phyloP scores from a whole-genome alignment of 2,329 filamentous ascomycete genomes.

The Stachybotrys elegans region DNA sequence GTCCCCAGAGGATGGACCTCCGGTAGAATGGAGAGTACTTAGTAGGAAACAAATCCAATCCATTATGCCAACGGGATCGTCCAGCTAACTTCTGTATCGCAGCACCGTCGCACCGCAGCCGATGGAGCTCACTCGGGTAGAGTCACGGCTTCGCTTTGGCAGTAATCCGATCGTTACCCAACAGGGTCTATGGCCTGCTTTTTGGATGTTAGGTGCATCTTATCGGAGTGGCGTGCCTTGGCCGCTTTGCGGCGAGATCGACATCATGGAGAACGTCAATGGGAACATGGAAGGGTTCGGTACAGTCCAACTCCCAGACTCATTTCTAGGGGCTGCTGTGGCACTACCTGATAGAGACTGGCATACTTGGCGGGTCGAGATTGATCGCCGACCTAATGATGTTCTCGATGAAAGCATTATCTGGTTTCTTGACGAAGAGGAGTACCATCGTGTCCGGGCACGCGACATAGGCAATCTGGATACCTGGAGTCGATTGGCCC shows the following conservation, averaged over 20 bases:
- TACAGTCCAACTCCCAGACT: not conserved
- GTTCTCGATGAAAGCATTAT: slow-evolving; percentile 36
- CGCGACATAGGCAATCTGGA: not conserved
- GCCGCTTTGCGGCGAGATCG: not conserved
- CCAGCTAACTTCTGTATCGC: not conserved
- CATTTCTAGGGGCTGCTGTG: slow-evolving; percentile 11
- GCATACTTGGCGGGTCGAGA: slow-evolving; percentile 36
- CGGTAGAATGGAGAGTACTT: slow-evolving; percentile 40
- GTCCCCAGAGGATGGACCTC: slow-evolving; percentile 39
- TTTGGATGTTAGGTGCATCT: not conserved
- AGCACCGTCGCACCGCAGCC: not conserved
- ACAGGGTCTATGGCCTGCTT: not conserved
- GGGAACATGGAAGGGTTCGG: not conserved
- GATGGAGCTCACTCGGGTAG: not conserved
- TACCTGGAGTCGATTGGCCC: not conserved
- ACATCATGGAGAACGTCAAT: not conserved
- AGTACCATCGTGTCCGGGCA: slow-evolving; percentile 17
- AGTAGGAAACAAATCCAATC: not conserved
- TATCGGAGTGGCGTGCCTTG: not conserved
- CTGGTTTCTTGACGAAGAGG: slow-evolving; percentile 34
- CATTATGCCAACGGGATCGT: not conserved
- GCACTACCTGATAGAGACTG: slow-evolving; percentile 27
- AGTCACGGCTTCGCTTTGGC: not conserved
- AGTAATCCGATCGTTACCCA: not conserved
- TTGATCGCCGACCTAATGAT: slow-evolving; percentile 34